Percentiles rank a stretch among this genome's conserved stretches.
phyloP scores from a whole-genome alignment of 768 basidiomycete species.

The Xerocomellus amylosporus region DNA sequence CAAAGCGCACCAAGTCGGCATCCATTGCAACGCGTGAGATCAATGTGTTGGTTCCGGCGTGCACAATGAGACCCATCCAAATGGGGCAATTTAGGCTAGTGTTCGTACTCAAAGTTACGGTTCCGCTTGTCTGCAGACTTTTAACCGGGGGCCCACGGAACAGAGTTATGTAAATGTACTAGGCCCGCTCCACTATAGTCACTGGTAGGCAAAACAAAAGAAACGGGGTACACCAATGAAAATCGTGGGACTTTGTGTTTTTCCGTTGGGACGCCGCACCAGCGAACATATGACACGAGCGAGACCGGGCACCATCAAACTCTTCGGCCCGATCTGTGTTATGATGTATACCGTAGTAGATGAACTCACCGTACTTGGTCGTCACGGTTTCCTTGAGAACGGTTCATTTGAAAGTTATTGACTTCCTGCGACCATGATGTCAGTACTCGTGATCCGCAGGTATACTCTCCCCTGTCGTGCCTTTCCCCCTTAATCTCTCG shows the following conservation, averaged over 20 bases:
- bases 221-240: background rate
- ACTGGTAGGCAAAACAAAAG: constrained; percentile 7
- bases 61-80: constrained; percentile 22
- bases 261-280: background rate
- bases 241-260: background rate
- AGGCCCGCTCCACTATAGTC: background rate
- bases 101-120: background rate
- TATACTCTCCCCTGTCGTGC: background rate
- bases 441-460: background rate
- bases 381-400: background rate
- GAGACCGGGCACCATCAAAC: too few relatives aligned
- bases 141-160: background rate
- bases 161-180: background rate
- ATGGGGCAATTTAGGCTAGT: constrained; percentile 24
- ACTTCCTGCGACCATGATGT: background rate
- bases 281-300: too few relatives aligned
- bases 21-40: constrained; percentile 11
- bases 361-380: background rate
- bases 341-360: background rate
- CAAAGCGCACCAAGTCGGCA: background rate
- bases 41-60: background rate
- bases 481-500: background rate
- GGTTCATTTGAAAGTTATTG: constrained; percentile 2
- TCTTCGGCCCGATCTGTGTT: background rate
- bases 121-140: background rate